Base-by-base conservation (phyloP, 441 rosid species). In the Euphorbia schlechtendalii region DNA sequence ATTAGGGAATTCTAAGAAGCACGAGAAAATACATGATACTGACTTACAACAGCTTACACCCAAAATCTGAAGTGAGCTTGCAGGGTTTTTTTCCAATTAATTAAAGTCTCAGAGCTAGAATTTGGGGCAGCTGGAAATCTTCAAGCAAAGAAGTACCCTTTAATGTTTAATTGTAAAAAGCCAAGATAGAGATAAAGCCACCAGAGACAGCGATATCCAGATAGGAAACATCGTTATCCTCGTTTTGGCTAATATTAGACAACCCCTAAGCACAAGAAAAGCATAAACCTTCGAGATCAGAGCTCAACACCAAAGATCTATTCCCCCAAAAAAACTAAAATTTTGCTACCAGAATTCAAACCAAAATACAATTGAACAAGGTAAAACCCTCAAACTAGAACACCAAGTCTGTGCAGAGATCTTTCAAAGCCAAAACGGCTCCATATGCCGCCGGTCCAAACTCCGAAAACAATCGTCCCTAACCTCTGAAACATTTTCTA, bases 191-290 rank as follows among this genome's bases (percentile, higher is more conserved):
- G 64, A 74, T 56, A 70, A 80, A 77, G 61, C 76, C 65, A 82
- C 70, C 75, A 72, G 64, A 57, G 72, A 80, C 81, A 76, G 74
- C 77, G 68, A 73, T 71, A 73, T 74, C 77, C 80, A 58, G 72
- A 64, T 66, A 53, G 63, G 71, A 32, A 57, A 75, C 73, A 69
- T 67, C 67, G 74, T 65, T 73, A 65, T 79, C 73, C 82, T 74
- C 67, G 58, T 58, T 69, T 74, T 59, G 66, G 73, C 80, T 67
- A 72, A n/a, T n/a, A n/a, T n/a, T n/a, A n/a, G n/a, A n/a, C n/a
- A n/a, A 71, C 38, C 78, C 74, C 82, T 79, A 77, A 87, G 81
- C 87, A 81, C 90, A 79, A 79, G 80, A 74, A 76, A 76, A 76
- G 72, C 71, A 61, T 71, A 74, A 73, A 76, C 76, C 80, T 79